Evolutionary conservation across 768 basidiomycete species (phyloP).

Genomic region (Russula virescens): DNA sequence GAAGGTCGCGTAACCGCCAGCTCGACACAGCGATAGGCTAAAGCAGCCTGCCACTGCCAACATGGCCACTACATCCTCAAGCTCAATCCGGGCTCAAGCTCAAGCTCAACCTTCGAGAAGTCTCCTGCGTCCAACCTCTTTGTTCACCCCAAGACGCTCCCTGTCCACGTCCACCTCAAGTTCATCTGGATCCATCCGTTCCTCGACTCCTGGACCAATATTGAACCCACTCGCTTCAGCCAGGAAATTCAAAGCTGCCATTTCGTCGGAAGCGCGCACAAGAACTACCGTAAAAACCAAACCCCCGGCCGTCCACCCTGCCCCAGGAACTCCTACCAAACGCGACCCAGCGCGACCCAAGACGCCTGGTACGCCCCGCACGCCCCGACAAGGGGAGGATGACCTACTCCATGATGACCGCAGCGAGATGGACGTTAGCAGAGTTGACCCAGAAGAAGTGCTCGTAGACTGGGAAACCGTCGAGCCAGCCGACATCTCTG

Average conservation of each 20-base stretch:
- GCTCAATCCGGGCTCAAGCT: not conserved
- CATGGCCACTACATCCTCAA: slow-evolving; percentile 10
- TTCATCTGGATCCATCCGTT: slow-evolving; percentile 13
- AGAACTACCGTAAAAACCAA: slow-evolving; percentile 23
- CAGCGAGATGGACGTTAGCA: slow-evolving; percentile 74
- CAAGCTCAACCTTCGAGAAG: slow-evolving; percentile 2
- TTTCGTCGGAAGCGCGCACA: slow-evolving; percentile 22
- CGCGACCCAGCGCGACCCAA: slow-evolving; percentile 27
- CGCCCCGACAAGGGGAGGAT: slow-evolving; percentile 37
- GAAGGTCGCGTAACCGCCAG: not conserved
- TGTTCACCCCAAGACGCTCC: slow-evolving; percentile 18
- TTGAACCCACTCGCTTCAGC: slow-evolving; percentile 19
- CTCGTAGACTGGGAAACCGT: slow-evolving; percentile 71
- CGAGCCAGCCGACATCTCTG: slow-evolving; percentile 63
- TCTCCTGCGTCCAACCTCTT: slow-evolving; percentile 11
- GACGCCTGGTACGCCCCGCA: slow-evolving; percentile 33
- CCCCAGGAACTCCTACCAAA: slow-evolving; percentile 24
- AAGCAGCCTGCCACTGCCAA: not conserved
- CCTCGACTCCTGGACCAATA: slow-evolving; percentile 16
- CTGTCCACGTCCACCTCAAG: slow-evolving; percentile 13
- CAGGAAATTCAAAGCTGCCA: slow-evolving; percentile 23
- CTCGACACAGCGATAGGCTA: not conserved
- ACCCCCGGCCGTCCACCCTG: slow-evolving; percentile 15
- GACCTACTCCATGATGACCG: slow-evolving; percentile 45
- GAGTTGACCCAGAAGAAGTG: slow-evolving; percentile 68